phyloP scores from a whole-genome alignment of 257 asterid species.

The Misopates orontium region DNA sequence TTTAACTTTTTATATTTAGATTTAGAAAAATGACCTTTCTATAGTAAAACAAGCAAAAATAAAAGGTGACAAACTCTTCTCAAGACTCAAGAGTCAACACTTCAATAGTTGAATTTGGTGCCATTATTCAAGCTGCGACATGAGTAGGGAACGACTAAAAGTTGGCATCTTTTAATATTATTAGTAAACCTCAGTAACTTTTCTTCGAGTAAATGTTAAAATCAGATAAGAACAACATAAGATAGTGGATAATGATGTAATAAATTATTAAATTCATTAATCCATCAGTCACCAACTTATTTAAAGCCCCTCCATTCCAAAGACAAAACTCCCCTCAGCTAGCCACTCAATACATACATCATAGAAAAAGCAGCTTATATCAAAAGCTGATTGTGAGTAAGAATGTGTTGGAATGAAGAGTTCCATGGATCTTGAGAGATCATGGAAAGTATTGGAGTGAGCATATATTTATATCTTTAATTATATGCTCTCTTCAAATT shows the following conservation, averaged over 20 bases:
- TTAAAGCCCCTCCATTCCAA: conserved; percentile 7
- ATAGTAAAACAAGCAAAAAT: no score
- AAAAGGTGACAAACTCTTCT: no score
- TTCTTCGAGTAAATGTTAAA: background rate
- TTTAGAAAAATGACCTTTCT: no score
- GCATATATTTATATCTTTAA: no score
- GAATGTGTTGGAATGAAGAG: conserved; percentile 36
- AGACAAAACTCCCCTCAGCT: background rate
- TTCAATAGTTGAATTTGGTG: no score
- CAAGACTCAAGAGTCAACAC: no score
- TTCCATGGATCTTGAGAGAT: conserved; percentile 32
- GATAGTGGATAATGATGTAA: conserved; percentile 17
- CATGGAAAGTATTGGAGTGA: conserved; percentile 11
- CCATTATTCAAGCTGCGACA: background rate
- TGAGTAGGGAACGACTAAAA: background rate
- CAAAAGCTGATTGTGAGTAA: conserved; percentile 12
- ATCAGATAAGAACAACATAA: background rate
- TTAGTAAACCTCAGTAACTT: background rate
- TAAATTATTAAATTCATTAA: background rate
- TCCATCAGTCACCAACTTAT: background rate
- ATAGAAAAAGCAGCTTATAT: background rate
- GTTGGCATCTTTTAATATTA: background rate
- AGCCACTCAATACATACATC: background rate
- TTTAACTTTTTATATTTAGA: no score
- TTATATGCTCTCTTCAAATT: conserved; percentile 18